Evolutionary conservation across 2,329 filamentous ascomycete species (phyloP).

Genomic region (Paecilomyces fulvus): DNA sequence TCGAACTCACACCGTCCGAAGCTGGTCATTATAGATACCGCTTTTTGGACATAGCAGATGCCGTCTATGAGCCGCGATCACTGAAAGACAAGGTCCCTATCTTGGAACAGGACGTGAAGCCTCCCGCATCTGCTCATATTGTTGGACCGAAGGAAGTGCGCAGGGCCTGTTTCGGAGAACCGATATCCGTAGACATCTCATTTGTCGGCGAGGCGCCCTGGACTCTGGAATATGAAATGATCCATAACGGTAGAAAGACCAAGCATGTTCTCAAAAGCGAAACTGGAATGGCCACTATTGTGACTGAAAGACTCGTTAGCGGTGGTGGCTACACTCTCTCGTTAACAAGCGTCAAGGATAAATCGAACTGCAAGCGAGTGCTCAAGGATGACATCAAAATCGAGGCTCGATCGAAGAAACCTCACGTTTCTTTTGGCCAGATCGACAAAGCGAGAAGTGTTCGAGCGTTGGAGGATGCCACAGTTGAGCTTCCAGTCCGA

Average conservation of each 20-base stretch:
- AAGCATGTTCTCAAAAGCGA: slow-evolving; percentile 60
- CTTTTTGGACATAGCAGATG: slow-evolving; percentile 73
- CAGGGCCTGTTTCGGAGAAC: slow-evolving; percentile 74
- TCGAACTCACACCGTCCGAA: slow-evolving; percentile 71
- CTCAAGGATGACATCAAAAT: slow-evolving; percentile 80
- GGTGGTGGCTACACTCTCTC: slow-evolving; percentile 88
- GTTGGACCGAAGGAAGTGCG: slow-evolving; percentile 48
- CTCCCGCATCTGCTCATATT: slow-evolving; percentile 70
- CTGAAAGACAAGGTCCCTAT: slow-evolving; percentile 54
- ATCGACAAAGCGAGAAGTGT: slow-evolving; percentile 71
- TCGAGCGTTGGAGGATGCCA: slow-evolving; percentile 66
- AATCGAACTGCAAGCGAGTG: slow-evolving; percentile 75
- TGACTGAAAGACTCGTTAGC: slow-evolving; percentile 63
- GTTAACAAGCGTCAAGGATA: slow-evolving; percentile 78
- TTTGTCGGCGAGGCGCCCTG: slow-evolving; percentile 81
- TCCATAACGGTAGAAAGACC: slow-evolving; percentile 78
- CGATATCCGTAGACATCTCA: slow-evolving; percentile 63
- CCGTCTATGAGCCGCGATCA: slow-evolving; percentile 62
- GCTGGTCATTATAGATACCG: slow-evolving; percentile 82
- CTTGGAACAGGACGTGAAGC: slow-evolving; percentile 86
- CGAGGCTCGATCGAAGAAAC: slow-evolving; percentile 77
- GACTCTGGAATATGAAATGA: slow-evolving; percentile 81
- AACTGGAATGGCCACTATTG: slow-evolving; percentile 57
- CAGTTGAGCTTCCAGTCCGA: slow-evolving; percentile 68
- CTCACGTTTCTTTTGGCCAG: slow-evolving; percentile 75